Percentiles rank a stretch among this genome's conserved stretches.
phyloP scores from a whole-genome alignment of 805 yeast genomes.

The Candida hungchunana region DNA sequence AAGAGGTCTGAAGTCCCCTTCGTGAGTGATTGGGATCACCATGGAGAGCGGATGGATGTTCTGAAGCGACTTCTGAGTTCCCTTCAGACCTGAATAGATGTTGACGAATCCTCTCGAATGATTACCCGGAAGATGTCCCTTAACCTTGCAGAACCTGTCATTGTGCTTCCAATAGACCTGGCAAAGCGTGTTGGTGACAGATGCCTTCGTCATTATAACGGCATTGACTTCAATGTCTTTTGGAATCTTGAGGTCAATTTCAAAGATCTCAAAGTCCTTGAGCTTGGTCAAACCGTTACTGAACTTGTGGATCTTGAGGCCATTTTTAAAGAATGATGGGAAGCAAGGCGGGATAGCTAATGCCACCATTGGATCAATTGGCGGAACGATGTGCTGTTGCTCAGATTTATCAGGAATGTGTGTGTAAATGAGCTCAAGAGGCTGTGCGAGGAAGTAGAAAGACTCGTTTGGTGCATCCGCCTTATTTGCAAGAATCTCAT shows the following conservation, averaged over 20 bases:
- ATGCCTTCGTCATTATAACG: slow-evolving; percentile 43
- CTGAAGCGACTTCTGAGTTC: slow-evolving; percentile 51
- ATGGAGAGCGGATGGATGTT: slow-evolving; percentile 65
- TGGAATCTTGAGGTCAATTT: slow-evolving; percentile 72
- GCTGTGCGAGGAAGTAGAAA: slow-evolving; percentile 76
- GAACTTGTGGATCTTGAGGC: slow-evolving; percentile 58
- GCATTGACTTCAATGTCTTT: slow-evolving; percentile 64
- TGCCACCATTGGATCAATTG: slow-evolving; percentile 73
- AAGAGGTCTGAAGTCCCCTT: slow-evolving; percentile 56
- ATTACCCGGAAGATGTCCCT: slow-evolving; percentile 74
- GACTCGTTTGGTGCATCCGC: slow-evolving; percentile 32
- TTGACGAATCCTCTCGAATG: slow-evolving; percentile 67
- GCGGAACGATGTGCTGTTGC: slow-evolving; percentile 84
- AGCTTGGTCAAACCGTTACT: slow-evolving; percentile 74
- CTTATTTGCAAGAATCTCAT: slow-evolving; percentile 35
- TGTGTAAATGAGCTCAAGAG: slow-evolving; percentile 70
- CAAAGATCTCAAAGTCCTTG: slow-evolving; percentile 72
- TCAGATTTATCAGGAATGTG: slow-evolving; percentile 79
- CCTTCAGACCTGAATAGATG: slow-evolving; percentile 66
- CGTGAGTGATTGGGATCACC: slow-evolving; percentile 71
- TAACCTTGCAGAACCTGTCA: slow-evolving; percentile 66
- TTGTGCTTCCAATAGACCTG: slow-evolving; percentile 72
- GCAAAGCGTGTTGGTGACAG: slow-evolving; percentile 53
- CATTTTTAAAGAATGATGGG: slow-evolving; percentile 67
- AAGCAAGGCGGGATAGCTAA: slow-evolving; percentile 82